Base-by-base conservation (phyloP, 805 yeast species). In the Grigorovia transvaalensis region DNA sequence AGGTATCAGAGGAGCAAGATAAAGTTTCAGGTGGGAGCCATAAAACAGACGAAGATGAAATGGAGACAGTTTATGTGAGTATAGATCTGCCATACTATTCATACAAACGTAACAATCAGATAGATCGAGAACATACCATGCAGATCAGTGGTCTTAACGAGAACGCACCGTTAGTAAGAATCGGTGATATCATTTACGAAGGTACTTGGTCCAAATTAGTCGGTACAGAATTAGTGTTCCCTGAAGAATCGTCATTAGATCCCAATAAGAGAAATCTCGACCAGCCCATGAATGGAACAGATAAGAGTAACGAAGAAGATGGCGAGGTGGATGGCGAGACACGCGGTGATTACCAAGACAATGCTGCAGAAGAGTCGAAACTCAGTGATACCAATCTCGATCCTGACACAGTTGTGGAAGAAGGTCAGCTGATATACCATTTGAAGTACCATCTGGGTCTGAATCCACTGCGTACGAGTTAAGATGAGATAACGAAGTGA, bases 161-260 rank as follows among this genome's bases (percentile, higher is more conserved):
- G 12, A 72, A 73, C 19, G 67, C 68, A 35, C 89, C 90, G 5
- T 61, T 82, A 19, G 72, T 82, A 45, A 80, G 77, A 58, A 69
- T 81, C 13, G 83, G 84, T 44, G 75, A 76, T 49, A 72, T 76
- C 42, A 67, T 87, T 4, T 88, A 80, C 63, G 79, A 81, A 65
- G 93, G 95, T 1, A 70, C 73, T 20, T 90, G 97, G 96, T 74
- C 76, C 45, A 77, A 77, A 51, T 67, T 88, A 2, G 82, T 87
- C 1, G 98, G 98, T 0, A 85, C 95, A 0, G 96, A 80, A 55
- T 62, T 79, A 44, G 77, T 66, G 4, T 63, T 66, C 41, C 67
- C 67, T 12, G 56, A 62, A 46, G 66, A 62, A 20, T 62, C 68
- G 5, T 51, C 51, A 4, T 3, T 38, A n/a, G 41, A 30, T 11